phyloP scores from a whole-genome alignment of 2,329 filamentous ascomycete species.

The Tolypocladium paradoxum region DNA sequence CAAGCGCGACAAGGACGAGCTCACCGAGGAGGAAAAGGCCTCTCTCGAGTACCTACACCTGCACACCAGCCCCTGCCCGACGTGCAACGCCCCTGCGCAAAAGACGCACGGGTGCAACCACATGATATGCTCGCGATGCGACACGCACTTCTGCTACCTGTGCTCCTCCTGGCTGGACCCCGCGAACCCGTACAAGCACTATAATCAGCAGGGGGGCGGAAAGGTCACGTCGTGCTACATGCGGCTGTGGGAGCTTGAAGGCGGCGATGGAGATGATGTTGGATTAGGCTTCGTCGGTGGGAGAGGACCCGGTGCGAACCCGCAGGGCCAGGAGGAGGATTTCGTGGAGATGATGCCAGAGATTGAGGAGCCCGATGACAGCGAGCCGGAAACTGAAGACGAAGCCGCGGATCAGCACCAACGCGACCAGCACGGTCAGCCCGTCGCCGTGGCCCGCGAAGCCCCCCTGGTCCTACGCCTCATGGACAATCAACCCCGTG shows the following conservation, averaged over 20 bases:
- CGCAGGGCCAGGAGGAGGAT: neutral
- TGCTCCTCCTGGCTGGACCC: slow-evolving; percentile 80
- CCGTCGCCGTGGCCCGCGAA: slow-evolving; percentile 40
- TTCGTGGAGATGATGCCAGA: neutral
- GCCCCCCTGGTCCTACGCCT: slow-evolving; percentile 47
- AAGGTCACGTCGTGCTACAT: slow-evolving; percentile 60
- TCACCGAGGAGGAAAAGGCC: slow-evolving; percentile 76
- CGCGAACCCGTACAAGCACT: slow-evolving; percentile 78
- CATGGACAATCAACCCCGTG: slow-evolving; percentile 25
- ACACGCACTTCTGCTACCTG: slow-evolving; percentile 90
- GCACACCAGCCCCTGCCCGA: slow-evolving; percentile 82
- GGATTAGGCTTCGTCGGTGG: slow-evolving; percentile 34
- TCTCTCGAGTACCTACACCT: slow-evolving; percentile 72
- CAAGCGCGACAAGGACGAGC: slow-evolving; percentile 54
- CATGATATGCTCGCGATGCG: slow-evolving; percentile 87
- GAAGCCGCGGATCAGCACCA: slow-evolving; percentile 12
- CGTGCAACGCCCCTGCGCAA: slow-evolving; percentile 72
- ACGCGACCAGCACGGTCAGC: slow-evolving; percentile 16
- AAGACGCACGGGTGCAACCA: slow-evolving; percentile 95
- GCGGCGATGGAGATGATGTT: slow-evolving; percentile 56
- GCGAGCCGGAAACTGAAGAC: slow-evolving; percentile 12
- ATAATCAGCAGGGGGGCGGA: slow-evolving; percentile 52
- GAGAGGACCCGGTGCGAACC: slow-evolving; percentile 4
- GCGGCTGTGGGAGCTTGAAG: slow-evolving; percentile 82
- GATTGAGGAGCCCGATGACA: slow-evolving; percentile 23